Conservation (phyloP, 163 green algal genomes). For the Scenedesmus sp. region DNA sequence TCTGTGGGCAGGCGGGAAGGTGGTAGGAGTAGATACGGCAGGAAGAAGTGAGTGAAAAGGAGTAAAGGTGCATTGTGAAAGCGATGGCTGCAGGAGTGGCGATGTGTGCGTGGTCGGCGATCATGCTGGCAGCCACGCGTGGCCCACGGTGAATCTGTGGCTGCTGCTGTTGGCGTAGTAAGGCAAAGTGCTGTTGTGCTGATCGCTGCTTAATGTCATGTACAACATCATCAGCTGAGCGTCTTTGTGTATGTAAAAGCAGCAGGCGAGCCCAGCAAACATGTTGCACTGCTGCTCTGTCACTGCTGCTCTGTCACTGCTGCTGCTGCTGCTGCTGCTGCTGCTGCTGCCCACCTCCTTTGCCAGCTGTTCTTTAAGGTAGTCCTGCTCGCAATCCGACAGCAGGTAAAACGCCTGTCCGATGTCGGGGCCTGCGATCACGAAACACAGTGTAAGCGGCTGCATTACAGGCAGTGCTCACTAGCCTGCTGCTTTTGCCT, state of each 20-base stretch:
- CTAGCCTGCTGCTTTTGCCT: background rate
- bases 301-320: background rate
- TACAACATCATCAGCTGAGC: background rate
- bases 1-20: background rate
- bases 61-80: background rate
- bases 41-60: background rate
- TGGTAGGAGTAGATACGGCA: background rate
- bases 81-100: background rate
- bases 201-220: background rate
- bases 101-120: background rate
- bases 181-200: background rate
- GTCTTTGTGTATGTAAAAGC: background rate
- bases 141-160: background rate
- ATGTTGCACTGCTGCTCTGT: background rate
- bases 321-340: background rate
- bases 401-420: conserved; percentile 20
- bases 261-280: background rate
- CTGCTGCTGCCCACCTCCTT: conserved; percentile 6
- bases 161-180: background rate
- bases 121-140: background rate
- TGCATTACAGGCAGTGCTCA: background rate
- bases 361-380: conserved; percentile 1
- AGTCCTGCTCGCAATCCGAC: conserved; percentile 19
- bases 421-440: background rate
- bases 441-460: background rate